A percentile compares a stretch with the other conserved stretches of the same genome.
phyloP scores from a whole-genome alignment of 495 filamentous ascomycete genomes.

The Mycothermus thermophilus region DNA sequence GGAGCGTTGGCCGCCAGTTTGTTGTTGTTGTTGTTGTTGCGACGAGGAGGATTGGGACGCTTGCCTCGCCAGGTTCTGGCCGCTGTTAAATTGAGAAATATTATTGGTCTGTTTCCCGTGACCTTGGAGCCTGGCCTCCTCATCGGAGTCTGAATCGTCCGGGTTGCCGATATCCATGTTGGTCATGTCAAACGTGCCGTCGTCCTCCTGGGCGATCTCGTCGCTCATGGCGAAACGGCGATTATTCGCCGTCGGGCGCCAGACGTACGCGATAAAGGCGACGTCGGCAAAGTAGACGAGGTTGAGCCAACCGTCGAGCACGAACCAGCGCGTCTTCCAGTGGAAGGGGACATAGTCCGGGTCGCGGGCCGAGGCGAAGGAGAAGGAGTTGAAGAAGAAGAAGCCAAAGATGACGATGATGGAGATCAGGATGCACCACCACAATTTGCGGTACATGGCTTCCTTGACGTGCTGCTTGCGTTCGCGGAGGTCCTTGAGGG shows the following conservation, averaged over 20 bases:
- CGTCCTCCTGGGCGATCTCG: conserved; percentile 96
- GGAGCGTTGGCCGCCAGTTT: neutral
- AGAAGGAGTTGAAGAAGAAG: conserved; percentile 90
- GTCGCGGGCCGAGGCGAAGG: conserved; percentile 67
- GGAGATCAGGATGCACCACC: conserved; percentile 89
- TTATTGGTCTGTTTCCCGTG: conserved; percentile 7
- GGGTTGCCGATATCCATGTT: conserved; percentile 58
- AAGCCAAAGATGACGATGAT: conserved; percentile 95
- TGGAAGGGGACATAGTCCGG: conserved; percentile 87
- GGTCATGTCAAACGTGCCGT: conserved; percentile 87
- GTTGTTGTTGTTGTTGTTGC: conserved; percentile 8
- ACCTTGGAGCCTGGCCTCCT: conserved; percentile 33
- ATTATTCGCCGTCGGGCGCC: conserved; percentile 95
- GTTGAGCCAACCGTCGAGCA: conserved; percentile 95
- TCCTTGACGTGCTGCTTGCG: conserved; percentile 90
- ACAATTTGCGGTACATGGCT: conserved; percentile 94
- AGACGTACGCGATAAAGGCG: conserved; percentile 85
- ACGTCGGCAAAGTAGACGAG: conserved; percentile 91
- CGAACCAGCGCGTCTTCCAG: conserved; percentile 95
- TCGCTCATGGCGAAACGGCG: conserved; percentile 97
- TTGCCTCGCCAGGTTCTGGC: too few relatives aligned
- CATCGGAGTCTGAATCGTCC: conserved; percentile 57
- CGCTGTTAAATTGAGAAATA: too few relatives aligned
- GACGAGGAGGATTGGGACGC: too few relatives aligned
- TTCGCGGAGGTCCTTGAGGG: conserved; percentile 88